phyloP scores from a whole-genome alignment of 164 flowering plant genomes.

The Nymphaea thermarum region DNA sequence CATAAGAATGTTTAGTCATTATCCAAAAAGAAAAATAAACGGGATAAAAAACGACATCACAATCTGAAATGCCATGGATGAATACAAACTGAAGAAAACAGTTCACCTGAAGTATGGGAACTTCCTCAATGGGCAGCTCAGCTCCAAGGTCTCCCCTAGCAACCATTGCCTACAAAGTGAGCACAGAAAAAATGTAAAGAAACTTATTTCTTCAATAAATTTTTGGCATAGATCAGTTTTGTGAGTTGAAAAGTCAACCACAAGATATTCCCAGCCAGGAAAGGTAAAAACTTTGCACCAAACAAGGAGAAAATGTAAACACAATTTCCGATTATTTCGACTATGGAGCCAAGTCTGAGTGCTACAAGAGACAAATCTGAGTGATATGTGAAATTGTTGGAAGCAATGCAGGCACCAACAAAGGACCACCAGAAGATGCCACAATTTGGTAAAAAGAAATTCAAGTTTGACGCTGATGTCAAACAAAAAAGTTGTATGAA shows the following conservation, averaged over 20 bases:
- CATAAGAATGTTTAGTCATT: no score
- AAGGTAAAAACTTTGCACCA: not conserved
- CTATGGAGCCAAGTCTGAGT: no score
- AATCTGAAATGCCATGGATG: no score
- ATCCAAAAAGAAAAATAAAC: no score
- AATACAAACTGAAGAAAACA: not conserved
- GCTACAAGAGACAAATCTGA: no score
- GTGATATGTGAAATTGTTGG: no score
- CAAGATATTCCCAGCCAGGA: not conserved
- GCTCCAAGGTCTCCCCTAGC: slow-evolving; percentile 19
- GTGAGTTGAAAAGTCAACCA: not conserved
- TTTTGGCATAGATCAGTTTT: not conserved
- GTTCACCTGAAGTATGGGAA: slow-evolving; percentile 13
- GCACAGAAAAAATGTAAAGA: not conserved
- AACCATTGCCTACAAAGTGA: slow-evolving; percentile 13
- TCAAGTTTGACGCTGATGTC: no score
- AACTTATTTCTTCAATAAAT: not conserved
- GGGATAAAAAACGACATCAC: no score
- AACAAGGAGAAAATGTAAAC: not conserved
- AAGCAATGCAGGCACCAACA: no score
- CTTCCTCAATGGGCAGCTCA: slow-evolving; percentile 17
- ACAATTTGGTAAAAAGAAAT: no score
- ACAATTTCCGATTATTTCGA: not conserved
- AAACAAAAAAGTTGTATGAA: no score
- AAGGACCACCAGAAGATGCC: no score